Evolutionary conservation across 352 stramenopile species (phyloP), one percentile per base, ranked within the genome.

Genomic region (Phytopythium kandeliae): DNA sequence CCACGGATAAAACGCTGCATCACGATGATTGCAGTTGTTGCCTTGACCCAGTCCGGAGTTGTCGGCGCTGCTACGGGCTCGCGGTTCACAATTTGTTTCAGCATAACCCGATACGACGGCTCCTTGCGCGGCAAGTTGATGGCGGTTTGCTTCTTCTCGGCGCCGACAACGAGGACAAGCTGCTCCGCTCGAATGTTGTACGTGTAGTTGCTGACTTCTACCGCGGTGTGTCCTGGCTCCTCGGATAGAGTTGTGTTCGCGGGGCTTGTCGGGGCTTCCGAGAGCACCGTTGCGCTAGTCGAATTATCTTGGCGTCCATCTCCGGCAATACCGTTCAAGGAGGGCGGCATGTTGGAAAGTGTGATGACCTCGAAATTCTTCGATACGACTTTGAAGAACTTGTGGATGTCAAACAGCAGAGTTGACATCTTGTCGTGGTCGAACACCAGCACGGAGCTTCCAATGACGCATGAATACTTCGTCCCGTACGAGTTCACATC

Each of bases 1-100:
- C 79, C 82, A 42, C 82, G 76, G 52, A 93, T 85, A 46, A 88
- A 90, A 3, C 82, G 74, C 47, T 93, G 82, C 62, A 93, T 80
- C 21, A 89, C 57, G 13, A 91, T 58, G 48, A 93, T 91, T 16
- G 82, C 82, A 51, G 84, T 70, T 0, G 78, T 82, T 8, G 78
- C 78, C 59, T 67, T 76, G 15, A 69, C 69, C 82, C 82, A 93
- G 49, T 91, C 82, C 3, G 73, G 74, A 44, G 84, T 71, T 24
- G 60, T 50, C 11, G 68, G 69, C 2, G 65, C 60, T 3, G 60
- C 51, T 12, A 38, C 65, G 3, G 74, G 60, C 41, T 89, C 74
- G 33, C 77, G 79, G n/a, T 59, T 85, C 43, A 90, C 77, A 11
- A 92, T 62, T 45, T 92, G 77, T 53, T 89, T 89, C 5, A 92